phyloP scores from a whole-genome alignment of 495 filamentous ascomycete genomes.

The Penicillium diatomitis region DNA sequence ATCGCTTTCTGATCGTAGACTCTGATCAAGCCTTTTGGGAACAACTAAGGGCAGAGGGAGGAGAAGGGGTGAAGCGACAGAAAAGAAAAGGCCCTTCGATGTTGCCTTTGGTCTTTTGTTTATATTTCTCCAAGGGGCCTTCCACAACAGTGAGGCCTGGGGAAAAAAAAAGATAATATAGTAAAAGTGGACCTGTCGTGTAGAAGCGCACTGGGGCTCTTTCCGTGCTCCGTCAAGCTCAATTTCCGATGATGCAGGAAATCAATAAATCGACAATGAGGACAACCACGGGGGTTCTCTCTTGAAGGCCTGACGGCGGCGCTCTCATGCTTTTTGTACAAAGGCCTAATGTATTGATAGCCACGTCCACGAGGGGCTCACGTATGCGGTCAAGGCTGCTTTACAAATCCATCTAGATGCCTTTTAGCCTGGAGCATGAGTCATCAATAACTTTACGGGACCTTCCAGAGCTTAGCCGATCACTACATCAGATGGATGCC shows the following conservation, averaged over 20 bases:
- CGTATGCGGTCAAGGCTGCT: not conserved
- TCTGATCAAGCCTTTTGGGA: too few species aligned
- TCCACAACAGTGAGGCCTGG: not conserved
- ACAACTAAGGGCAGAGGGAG: too few species aligned
- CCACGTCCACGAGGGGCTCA: not conserved
- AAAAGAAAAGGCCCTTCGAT: not conserved
- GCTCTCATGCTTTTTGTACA: constrained; percentile 6
- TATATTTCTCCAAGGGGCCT: not conserved
- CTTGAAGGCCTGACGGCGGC: constrained; percentile 2
- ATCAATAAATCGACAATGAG: too few species aligned
- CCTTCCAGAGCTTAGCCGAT: not conserved
- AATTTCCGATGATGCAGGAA: not conserved
- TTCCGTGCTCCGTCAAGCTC: not conserved
- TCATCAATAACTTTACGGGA: not conserved
- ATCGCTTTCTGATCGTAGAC: not conserved
- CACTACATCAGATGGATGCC: too few species aligned
- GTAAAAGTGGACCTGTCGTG: constrained; percentile 18
- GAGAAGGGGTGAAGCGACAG: not conserved
- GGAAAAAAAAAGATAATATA: constrained; percentile 7
- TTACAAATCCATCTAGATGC: constrained; percentile 2
- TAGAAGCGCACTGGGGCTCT: constrained; percentile 12
- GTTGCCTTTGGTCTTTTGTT: not conserved
- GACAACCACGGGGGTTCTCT: too few species aligned
- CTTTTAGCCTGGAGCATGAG: not conserved
- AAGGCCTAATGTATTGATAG: not conserved